Base-by-base conservation (phyloP, 495 filamentous ascomycete genomes). In the Trichoderma erinaceum region DNA sequence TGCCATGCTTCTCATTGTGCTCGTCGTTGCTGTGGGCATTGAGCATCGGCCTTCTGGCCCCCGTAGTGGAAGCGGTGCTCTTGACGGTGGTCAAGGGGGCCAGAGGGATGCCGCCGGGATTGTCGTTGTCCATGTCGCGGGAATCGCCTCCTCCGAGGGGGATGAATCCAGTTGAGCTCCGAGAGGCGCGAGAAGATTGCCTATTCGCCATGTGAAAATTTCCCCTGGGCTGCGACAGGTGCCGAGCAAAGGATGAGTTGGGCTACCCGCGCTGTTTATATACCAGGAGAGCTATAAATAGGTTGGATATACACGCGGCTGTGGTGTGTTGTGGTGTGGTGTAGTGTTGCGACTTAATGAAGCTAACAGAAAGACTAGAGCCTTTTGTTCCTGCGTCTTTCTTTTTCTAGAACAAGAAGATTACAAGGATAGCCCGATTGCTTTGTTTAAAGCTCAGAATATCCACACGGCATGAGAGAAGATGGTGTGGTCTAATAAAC, bases 21-120 rank as follows among this genome's bases (percentile, higher is more conserved):
- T 69, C 16, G 73, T 71, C 56, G 73, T 71, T 50, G 71, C 73
- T 32, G n/a, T 32, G 6, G n/a, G 65, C 21, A n/a, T 70, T 67
- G 52, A 78, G 69, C 18, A 78, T 82, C 71, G 80, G 78, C 73
- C 78, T 83, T 29, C 85, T 77, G 41, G 82, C 77, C 35, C 85
- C 84, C 35, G 79, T 82, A 15, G 83, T 81, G 68, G 75, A 80
- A 23, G 76, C 77, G 56, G 78, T 83, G 72, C 81, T 84, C 63
- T 73, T 76, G 67, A 88, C 76, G 41, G 75, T 76, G 13, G 78
- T 79, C 38, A 88, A 77, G 61, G 84, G 85, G 46, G 82, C 79
- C 69, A 61, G 38, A 65, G 64, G 68, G 68, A 70, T 74, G 29
- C 70, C 65, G 69, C 23, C 35, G 35, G 35, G 35, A 38, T 38